Evolutionary conservation across 2,329 filamentous ascomycete species (phyloP), one percentile per base, ranked within the genome.

Genomic region (Epichloe brachyelytri): DNA sequence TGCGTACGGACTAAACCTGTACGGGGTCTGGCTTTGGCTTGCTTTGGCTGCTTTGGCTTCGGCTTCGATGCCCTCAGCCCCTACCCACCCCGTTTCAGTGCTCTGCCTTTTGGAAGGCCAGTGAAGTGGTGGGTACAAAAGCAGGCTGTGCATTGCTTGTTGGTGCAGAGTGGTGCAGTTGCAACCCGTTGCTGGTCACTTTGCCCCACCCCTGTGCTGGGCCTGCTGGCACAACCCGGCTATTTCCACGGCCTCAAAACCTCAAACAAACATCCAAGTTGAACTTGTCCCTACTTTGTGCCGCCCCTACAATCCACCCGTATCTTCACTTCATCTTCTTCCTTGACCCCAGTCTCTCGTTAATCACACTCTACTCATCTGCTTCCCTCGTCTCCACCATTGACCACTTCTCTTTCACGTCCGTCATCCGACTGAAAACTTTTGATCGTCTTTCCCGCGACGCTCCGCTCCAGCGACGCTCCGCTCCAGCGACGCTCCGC

Each of bases 321-420:
- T 46, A 43, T 44, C 43, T 40, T 36, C 38, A 43, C 34, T 43
- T 15, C 38, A 41, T 38, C 19, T 19, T 19, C 33, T 1, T 49
- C 30, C 11, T 50, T 20, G 45, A 52, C 41, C 33, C 5, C 43
- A 53, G 51, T 50, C 51, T 43, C 26, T 53, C 51, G 44, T 53
- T 53, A 50, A 43, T 20, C 46, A n/a, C 37, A 33, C 10, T 22
- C 12, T 20, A 20, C 12, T 19, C 7, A 17, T 38, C 7, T 11
- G 5, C 20, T 26, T 15, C 4, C 15, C 17, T 44, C 20, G 1
- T 22, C 46, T 34, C 10, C 7, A 12, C 3, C 22, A 14, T 19
- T 7, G 14, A 6, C 43, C 26, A 14, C 12, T 46, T 7, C 36
- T 5, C 17, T 22, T 3, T 36, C n/a, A 7, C 17, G 17, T 46